phyloP scores from a whole-genome alignment of 441 rosid genomes.

The Croton setiger region DNA sequence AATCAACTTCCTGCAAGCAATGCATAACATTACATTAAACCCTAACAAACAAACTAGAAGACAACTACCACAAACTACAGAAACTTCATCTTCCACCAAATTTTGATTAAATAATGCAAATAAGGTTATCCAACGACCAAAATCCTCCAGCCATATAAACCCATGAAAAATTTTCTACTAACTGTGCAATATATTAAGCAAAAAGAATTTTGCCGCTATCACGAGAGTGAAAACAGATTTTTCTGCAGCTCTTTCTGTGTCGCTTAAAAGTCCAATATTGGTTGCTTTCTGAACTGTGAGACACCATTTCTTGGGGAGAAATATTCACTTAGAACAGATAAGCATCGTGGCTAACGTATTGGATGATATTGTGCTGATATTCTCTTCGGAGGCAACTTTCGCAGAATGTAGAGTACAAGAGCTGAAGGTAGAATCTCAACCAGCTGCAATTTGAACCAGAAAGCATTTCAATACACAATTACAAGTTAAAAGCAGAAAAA shows the following conservation, averaged over 20 bases:
- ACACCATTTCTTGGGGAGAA: too few relatives aligned
- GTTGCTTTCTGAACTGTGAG: too few relatives aligned
- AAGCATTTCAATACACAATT: neutral
- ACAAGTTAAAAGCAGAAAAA: neutral
- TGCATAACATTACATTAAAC: neutral
- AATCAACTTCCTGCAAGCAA: slow-evolving; percentile 3
- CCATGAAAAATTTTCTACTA: slow-evolving; percentile 21
- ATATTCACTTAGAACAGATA: slow-evolving; percentile 2
- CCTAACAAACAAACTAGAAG: slow-evolving; percentile 6
- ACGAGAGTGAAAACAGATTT: slow-evolving; percentile 25
- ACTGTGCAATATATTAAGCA: slow-evolving; percentile 22
- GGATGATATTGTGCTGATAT: slow-evolving; percentile 56
- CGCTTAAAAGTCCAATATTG: too few relatives aligned
- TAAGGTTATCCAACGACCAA: slow-evolving; percentile 11
- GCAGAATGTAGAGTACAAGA: slow-evolving; percentile 54
- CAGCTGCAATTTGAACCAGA: slow-evolving; percentile 28
- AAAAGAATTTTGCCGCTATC: slow-evolving; percentile 33
- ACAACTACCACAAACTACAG: slow-evolving; percentile 19
- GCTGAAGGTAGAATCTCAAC: slow-evolving; percentile 67
- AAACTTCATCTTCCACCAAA: slow-evolving; percentile 8
- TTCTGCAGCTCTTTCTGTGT: too few relatives aligned
- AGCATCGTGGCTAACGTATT: slow-evolving; percentile 29
- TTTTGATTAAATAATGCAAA: slow-evolving; percentile 9
- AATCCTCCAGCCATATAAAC: slow-evolving; percentile 23
- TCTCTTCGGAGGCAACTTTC: slow-evolving; percentile 64